phyloP scores from a whole-genome alignment of 208 protist species.

The Leishmania gerbilli region DNA sequence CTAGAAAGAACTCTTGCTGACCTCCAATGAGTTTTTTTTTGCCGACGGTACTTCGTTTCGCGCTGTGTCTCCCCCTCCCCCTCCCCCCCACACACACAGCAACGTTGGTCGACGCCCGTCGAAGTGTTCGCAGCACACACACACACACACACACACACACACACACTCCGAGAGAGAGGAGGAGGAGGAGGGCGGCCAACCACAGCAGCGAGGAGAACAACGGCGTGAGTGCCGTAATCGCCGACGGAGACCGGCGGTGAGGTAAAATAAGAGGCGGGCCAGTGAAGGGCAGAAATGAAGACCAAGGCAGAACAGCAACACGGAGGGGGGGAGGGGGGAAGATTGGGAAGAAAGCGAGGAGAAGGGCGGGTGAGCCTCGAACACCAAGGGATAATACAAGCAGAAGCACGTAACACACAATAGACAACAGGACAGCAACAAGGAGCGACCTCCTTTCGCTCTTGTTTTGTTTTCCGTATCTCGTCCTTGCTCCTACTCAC shows the following conservation, averaged over 20 bases:
- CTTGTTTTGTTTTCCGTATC: no score
- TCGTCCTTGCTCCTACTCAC: no score
- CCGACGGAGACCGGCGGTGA: background rate
- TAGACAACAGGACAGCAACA: background rate
- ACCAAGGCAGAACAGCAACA: constrained; percentile 9
- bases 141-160: no score
- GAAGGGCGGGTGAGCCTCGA: background rate
- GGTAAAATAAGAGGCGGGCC: background rate
- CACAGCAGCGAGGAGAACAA: background rate
- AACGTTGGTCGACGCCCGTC: background rate
- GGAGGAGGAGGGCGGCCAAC: background rate
- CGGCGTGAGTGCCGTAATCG: background rate
- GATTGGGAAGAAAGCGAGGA: background rate
- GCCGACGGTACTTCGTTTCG: background rate
- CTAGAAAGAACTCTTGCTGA: background rate
- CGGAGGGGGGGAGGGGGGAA: constrained; percentile 3
- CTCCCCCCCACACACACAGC: background rate
- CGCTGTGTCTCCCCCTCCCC: no score
- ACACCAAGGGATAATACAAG: background rate
- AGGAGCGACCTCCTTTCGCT: no score
- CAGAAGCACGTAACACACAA: background rate
- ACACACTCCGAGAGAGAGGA: background rate
- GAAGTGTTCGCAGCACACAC: background rate
- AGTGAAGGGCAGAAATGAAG: background rate
- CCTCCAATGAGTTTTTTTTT: background rate